Evolutionary conservation across 176 grass and related monocot genomes (phyloP), one percentile per base, ranked within the genome.

Genomic region (Musa itinerans): DNA sequence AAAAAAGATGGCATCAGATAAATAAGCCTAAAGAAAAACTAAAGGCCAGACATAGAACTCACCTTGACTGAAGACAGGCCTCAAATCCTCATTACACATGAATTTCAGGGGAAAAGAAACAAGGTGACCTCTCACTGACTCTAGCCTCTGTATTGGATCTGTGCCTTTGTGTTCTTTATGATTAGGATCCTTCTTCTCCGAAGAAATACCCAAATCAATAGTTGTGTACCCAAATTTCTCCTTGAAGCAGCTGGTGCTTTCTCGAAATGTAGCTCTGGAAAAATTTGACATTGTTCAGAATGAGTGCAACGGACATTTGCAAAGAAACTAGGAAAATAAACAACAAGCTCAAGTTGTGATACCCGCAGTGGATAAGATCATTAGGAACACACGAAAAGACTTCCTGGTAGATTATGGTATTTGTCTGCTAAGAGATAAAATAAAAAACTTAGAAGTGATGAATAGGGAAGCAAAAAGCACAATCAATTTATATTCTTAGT

Each of bases 71-170:
- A 96, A 90, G 66, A 67, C 83, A 7, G 92, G 92, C 79, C 88
- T 83, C 83, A 96, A 81, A 48, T 96, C 88, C 79, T 96, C 92
- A 69, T 85, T 75, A 66, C 83, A 83, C 92, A 96, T 91, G 76
- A 96, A 96, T 25, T 91, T 69, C 65, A 96, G 74, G 3, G 92
- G 86, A 74, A 96, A 96, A 34, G 70, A 81, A 80, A 96, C 92
- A 65, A 96, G 81, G 74, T 86, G 81, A 55, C 88, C 92, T 63
- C 76, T 75, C 13, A 96, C 65, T 1, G 79, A 83, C 50, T 87
- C 59, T 71, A 93, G 78, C 68, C 63, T 76, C 65, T 89, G 78
- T 52, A 79, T 65, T 17, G 85, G 83, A 50, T 89, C 76, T 0
- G 27, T 78, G 68, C 61, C 53, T 76, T 68, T 82, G 50, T 70